Evolutionary conservation across 345 rosid species (phyloP), one percentile per base, ranked within the genome.

Genomic region (Euphorbia tirucalli): DNA sequence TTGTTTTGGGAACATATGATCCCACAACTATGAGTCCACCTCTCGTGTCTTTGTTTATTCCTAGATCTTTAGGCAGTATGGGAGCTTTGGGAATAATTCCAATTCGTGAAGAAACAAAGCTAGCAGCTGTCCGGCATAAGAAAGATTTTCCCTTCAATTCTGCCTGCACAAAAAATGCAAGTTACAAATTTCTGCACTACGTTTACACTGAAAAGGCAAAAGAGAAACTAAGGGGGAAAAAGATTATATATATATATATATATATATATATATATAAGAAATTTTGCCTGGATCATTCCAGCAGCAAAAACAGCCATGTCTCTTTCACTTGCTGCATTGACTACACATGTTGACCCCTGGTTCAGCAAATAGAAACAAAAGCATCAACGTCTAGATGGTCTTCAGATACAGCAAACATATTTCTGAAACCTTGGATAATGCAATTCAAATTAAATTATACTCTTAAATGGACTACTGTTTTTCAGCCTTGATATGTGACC

Each of bases 1-100:
- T 94, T 73, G 97, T 94, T 80, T 94, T 94, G 0, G 98, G 96
- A 74, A 94, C 98, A 85, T 90, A 94, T 59, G 98, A 94, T 43
- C 98, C 98, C 57, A 94, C 97, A 82, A 92, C 89, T 31, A 94
- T 87, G 25, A 94, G 87, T 25, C 88, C 98, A 68, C 98, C 98
- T 52, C 69, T 87, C 69, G 71, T 82, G 70, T 88, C 88, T 78
- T 78, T 80, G 73, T 77, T 82, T 48, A 85, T 77, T 74, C 90
- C 92, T 25, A 90, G 81, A 85, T 94, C 93, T 80, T 83, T 90
- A 0, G 97, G 96, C 69, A 86, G 82, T 66, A 91, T 81, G 57
- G 86, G 96, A 82, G 90, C 86, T 85, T 83, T 90, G 25, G 93
- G 87, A 81, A 87, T 82, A 63, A 94, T 87, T 74, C 98, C 98